Percentiles rank a stretch among this genome's conserved stretches.
These are phyloP conservation scores for Aspergillus phoenicis DNA, from an alignment of 2,329 filamentous ascomycete species.

Conservation along the genomic window DNA sequence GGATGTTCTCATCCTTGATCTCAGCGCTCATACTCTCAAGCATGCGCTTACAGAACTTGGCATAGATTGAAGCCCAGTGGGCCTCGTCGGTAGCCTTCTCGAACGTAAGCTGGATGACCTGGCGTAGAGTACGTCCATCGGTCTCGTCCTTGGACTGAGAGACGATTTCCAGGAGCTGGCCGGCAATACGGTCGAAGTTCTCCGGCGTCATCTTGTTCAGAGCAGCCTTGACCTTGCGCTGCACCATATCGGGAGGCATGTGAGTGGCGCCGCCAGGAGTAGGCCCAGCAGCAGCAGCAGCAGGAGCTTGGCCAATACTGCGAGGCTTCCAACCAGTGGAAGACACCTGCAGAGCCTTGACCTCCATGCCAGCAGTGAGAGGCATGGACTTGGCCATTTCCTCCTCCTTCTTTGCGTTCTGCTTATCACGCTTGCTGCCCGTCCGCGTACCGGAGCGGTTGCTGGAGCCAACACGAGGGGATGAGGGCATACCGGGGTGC, in stretches of 20 bases:
- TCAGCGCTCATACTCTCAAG: constrained; percentile 91
- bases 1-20: constrained; percentile 92
- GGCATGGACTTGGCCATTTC: constrained; percentile 86
- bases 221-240: constrained; percentile 97
- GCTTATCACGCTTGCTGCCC: constrained; percentile 57
- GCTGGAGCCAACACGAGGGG: constrained; percentile 70
- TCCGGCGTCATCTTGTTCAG: constrained; percentile 99
- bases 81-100: constrained; percentile 98
- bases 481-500: constrained; percentile 65
- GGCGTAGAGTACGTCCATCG: constrained; percentile 89
- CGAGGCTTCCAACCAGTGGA: constrained; percentile 86
- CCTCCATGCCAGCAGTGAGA: constrained; percentile 77
- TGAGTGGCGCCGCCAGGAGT: constrained; percentile 58
- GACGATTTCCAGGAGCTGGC: constrained; percentile 89
- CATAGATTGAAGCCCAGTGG: constrained; percentile 98
- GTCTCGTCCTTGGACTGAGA: constrained; percentile 93
- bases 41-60: constrained; percentile 98
- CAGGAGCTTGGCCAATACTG: constrained; percentile 59
- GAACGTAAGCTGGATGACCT: constrained; percentile 98
- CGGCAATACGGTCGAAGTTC: constrained; percentile 94
- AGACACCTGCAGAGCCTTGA: constrained; percentile 76
- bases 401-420: constrained; percentile 60
- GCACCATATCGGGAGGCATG: constrained; percentile 88
- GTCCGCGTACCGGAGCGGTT: constrained; percentile 54
- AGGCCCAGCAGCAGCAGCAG: constrained; percentile 48